Evolutionary conservation across 2,329 filamentous ascomycete genomes (phyloP).

Genomic region (Alternaria brassicae): DNA sequence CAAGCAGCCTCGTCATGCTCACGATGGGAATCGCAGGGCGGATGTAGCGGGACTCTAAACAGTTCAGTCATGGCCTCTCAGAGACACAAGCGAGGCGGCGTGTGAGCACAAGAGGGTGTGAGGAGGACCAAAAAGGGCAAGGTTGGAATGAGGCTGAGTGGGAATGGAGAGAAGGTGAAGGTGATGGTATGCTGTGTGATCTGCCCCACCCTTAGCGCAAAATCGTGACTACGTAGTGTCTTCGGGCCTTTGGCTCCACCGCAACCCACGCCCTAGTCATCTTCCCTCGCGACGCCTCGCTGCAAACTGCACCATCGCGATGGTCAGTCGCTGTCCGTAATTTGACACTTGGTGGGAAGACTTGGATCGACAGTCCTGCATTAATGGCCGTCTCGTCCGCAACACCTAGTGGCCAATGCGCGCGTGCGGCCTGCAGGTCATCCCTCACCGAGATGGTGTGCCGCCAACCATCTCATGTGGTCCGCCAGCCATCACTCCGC

Average conservation of each 20-base stretch:
- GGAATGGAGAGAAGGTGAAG: constrained; percentile 17
- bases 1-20: constrained; percentile 27
- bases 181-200: constrained; percentile 29
- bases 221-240: constrained; percentile 8
- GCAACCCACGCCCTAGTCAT: not conserved
- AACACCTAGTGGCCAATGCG: constrained; percentile 36
- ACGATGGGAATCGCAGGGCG: constrained; percentile 21
- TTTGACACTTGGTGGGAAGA: constrained; percentile 21
- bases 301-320: constrained; percentile 26
- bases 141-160: constrained; percentile 36
- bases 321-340: constrained; percentile 21
- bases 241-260: constrained; percentile 20
- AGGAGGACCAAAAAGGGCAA: constrained; percentile 24
- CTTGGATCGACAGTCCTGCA: constrained; percentile 45
- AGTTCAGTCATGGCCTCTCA: constrained; percentile 32
- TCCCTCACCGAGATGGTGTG: constrained; percentile 32
- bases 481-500: constrained; percentile 36
- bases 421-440: constrained; percentile 40
- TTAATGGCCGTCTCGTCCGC: constrained; percentile 36
- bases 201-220: constrained; percentile 29
- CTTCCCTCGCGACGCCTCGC: constrained; percentile 11
- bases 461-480: constrained; percentile 32
- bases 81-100: constrained; percentile 33
- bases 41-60: constrained; percentile 19
- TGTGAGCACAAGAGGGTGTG: constrained; percentile 28